A percentile compares a stretch with the other conserved stretches of the same genome.
Evolutionary conservation across 352 stramenopile genomes (phyloP).

Genomic region (Phytophthora aleatoria): DNA sequence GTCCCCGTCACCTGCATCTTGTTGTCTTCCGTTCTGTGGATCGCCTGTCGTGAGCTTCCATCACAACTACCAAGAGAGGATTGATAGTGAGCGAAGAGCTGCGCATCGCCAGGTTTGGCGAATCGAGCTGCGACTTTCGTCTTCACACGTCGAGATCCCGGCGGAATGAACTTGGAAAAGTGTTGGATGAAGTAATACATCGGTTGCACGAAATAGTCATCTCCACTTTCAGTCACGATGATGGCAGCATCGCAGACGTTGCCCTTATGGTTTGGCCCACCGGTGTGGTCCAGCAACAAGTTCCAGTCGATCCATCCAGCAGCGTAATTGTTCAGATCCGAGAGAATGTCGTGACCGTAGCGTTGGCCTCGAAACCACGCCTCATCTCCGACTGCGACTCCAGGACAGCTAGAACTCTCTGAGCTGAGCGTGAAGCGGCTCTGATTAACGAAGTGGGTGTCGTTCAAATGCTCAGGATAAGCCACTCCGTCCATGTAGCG

Average conservation of each 20-base stretch:
- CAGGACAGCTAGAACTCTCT: conserved; percentile 76
- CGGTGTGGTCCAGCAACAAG: conserved; percentile 85
- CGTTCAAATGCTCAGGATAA: conserved; percentile 77
- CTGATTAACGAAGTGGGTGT: conserved; percentile 71
- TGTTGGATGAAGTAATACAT: conserved; percentile 92
- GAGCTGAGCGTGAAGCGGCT: conserved; percentile 66
- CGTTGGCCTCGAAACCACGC: conserved; percentile 87
- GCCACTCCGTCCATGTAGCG: conserved; percentile 74
- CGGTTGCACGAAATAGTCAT: conserved; percentile 72
- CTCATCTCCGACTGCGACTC: conserved; percentile 51
- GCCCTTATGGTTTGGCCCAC: conserved; percentile 88
- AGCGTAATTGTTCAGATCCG: conserved; percentile 89
- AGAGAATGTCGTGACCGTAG: conserved; percentile 90
- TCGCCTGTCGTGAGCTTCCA: conserved; percentile 55
- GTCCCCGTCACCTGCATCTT: conserved; percentile 70
- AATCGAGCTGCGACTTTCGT: conserved; percentile 54
- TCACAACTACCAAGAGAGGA: conserved; percentile 56
- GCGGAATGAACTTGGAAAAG: conserved; percentile 82
- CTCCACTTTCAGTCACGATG: conserved; percentile 62
- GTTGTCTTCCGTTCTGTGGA: conserved; percentile 55
- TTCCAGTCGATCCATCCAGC: conserved; percentile 93
- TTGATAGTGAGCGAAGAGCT: conserved; percentile 59
- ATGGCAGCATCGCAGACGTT: conserved; percentile 83
- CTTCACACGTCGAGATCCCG: conserved; percentile 61
- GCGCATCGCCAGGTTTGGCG: conserved; percentile 53